A percentile compares a stretch with the other conserved stretches of the same genome.
These are phyloP conservation scores for Heritiera littoralis DNA, from an alignment of 345 rosid species.

Conservation along the genomic window DNA sequence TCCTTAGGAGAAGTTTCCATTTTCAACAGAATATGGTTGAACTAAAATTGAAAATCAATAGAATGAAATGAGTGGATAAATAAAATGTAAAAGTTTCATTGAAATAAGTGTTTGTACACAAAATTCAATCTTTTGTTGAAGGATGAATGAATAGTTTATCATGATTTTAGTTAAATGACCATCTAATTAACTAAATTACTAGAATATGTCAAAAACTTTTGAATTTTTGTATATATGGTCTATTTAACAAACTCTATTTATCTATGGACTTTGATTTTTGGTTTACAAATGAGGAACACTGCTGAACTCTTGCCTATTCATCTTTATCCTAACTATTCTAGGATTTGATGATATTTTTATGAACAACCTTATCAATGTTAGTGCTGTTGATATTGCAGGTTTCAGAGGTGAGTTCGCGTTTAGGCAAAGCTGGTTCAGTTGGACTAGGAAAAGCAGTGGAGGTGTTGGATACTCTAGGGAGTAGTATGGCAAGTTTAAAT, in stretches of 20 bases:
- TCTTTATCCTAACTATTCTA: neutral
- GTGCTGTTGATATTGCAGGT: slow-evolving; percentile 10
- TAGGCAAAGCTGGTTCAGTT: slow-evolving; percentile 58
- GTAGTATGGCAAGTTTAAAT: slow-evolving; percentile 86
- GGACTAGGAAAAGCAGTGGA: slow-evolving; percentile 77
- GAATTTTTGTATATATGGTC: neutral
- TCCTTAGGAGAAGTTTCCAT: neutral
- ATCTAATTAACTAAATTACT: neutral
- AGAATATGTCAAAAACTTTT: neutral
- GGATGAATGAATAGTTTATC: neutral
- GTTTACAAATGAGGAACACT: neutral
- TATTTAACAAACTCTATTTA: neutral
- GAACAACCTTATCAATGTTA: neutral
- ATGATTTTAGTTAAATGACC: neutral
- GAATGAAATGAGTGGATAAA: neutral
- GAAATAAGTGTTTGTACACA: neutral
- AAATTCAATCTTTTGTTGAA: neutral
- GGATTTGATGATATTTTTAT: neutral
- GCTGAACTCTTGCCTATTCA: neutral
- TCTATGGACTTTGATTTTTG: neutral
- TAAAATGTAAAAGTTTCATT: neutral
- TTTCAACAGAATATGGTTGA: neutral
- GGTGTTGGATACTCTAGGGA: slow-evolving; percentile 86
- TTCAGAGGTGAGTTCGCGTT: slow-evolving; percentile 19
- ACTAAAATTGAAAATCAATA: neutral